Conservation (phyloP, 2,329 filamentous ascomycete genomes). For the Xylaria sp. region DNA sequence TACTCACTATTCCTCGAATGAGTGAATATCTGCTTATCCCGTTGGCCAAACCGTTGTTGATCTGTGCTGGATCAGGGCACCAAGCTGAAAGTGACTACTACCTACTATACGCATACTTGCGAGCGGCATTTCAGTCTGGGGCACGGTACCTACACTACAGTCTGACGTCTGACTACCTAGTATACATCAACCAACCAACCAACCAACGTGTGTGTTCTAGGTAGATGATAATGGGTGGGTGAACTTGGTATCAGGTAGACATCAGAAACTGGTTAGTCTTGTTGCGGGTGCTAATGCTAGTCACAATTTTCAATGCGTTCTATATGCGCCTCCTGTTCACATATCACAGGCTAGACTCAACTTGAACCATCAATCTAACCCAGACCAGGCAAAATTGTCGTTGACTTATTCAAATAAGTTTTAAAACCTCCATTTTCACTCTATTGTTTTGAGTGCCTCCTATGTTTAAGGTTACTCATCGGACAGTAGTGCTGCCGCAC, state of each 20-base stretch:
- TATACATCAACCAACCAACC: not conserved
- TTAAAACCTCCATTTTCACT: constrained; percentile 11
- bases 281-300: constrained; percentile 28
- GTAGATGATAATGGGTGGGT: not conserved
- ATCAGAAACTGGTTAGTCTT: constrained; percentile 10
- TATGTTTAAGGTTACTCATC: constrained; percentile 6
- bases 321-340: not conserved
- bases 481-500: not conserved
- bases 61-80: constrained; percentile 19
- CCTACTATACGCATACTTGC: not conserved
- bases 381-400: not conserved
- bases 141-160: not conserved
- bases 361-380: constrained; percentile 1
- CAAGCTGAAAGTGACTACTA: constrained; percentile 18
- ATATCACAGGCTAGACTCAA: constrained; percentile 16
- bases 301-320: not conserved
- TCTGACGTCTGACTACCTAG: not conserved
- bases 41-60: constrained; percentile 16
- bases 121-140: constrained; percentile 21
- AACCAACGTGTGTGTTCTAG: not conserved
- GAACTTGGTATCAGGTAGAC: not conserved
- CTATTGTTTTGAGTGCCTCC: constrained; percentile 12
- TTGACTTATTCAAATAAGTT: constrained; percentile 17
- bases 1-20: not conserved
- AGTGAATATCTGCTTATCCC: constrained; percentile 1